Percentiles rank a stretch among this genome's conserved stretches.
Evolutionary conservation across 805 yeast genomes (phyloP).

Genomic region (Ogataea neopini): DNA sequence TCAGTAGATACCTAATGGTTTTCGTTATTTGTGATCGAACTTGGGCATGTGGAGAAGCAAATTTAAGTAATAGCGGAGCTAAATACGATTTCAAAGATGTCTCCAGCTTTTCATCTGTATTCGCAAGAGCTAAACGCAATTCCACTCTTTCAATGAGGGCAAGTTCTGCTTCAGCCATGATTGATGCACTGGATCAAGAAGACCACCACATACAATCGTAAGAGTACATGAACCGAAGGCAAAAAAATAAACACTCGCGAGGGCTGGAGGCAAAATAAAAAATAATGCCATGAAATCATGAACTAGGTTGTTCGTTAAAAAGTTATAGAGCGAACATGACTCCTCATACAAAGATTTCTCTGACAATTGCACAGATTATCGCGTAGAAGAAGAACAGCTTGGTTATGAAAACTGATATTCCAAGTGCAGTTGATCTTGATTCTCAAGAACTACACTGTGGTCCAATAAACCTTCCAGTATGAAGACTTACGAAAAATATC

Average conservation of each 20-base stretch:
- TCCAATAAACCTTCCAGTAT: too few relatives aligned
- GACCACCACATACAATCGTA: too few relatives aligned
- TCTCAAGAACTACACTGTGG: too few relatives aligned
- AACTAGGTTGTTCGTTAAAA: too few relatives aligned
- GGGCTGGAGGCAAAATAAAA: not conserved
- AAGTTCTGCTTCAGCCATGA: constrained; percentile 48
- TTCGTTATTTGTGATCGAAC: constrained; percentile 67
- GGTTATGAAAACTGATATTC: too few relatives aligned
- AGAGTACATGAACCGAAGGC: not conserved
- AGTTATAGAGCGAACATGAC: not conserved
- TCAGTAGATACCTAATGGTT: constrained; percentile 64
- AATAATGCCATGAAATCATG: too few relatives aligned
- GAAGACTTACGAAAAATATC: too few relatives aligned
- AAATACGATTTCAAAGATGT: constrained; percentile 60
- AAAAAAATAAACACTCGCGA: not conserved
- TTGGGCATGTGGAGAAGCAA: constrained; percentile 65
- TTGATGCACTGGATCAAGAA: not conserved
- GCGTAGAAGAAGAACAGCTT: too few relatives aligned
- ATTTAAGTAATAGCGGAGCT: constrained; percentile 75
- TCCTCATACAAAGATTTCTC: not conserved
- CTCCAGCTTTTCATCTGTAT: constrained; percentile 63
- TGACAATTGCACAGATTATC: not conserved
- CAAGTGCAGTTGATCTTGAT: too few relatives aligned
- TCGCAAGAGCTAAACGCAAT: constrained; percentile 75
- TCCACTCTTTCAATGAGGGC: constrained; percentile 76